phyloP scores from a whole-genome alignment of 805 yeast genomes.

The Lipomyces yamadae region DNA sequence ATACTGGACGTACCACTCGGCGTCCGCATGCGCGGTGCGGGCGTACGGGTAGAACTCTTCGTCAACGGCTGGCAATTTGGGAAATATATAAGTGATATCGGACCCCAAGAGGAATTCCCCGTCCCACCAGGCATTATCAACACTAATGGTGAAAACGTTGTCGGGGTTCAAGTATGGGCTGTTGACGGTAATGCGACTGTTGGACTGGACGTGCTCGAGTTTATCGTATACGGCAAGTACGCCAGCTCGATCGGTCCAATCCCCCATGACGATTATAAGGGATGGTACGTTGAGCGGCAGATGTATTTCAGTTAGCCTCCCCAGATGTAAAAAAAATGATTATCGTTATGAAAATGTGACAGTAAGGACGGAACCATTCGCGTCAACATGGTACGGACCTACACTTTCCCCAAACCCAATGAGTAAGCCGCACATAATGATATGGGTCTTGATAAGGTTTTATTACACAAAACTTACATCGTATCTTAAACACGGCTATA shows the following conservation, averaged over 20 bases:
- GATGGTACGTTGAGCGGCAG: conserved; percentile 25
- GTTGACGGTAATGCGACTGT: conserved; percentile 20
- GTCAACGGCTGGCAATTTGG: conserved; percentile 35
- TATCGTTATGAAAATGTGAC: background rate
- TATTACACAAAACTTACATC: no score
- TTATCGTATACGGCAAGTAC: conserved; percentile 22
- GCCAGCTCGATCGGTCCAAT: conserved; percentile 21
- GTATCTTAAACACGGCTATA: no score
- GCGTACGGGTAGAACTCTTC: conserved; percentile 31
- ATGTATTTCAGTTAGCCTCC: background rate
- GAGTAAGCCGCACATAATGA: background rate
- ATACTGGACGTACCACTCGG: conserved; percentile 27
- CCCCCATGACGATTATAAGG: conserved; percentile 27
- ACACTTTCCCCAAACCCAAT: background rate
- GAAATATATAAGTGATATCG: conserved; percentile 25
- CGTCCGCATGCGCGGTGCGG: conserved; percentile 19
- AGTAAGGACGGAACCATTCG: no score
- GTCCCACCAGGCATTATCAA: conserved; percentile 30
- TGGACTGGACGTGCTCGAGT: conserved; percentile 23
- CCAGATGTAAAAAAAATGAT: background rate
- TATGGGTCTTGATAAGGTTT: no score
- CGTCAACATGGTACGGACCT: no score
- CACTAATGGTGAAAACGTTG: conserved; percentile 21
- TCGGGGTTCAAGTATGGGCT: conserved; percentile 28
- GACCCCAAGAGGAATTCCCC: conserved; percentile 33